Evolutionary conservation across 1,139 yeast species (phyloP).

Genomic region (Sugiyamaella sp.): DNA sequence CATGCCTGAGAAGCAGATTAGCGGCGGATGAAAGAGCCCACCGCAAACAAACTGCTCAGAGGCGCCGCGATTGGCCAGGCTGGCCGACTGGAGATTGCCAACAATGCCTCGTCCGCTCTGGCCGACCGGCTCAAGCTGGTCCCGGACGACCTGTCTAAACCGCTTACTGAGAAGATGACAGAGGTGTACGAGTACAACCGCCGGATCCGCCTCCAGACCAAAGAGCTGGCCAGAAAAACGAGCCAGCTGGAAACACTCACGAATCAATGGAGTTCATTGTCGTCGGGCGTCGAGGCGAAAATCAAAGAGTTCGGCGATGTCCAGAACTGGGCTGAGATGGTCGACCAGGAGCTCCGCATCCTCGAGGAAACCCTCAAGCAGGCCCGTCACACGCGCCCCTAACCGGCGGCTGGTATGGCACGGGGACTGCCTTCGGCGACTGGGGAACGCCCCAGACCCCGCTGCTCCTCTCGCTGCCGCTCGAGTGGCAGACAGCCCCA

Average conservation of each 20-base stretch:
- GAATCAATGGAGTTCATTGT: slow-evolving; percentile 30
- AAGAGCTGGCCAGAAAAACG: slow-evolving; percentile 29
- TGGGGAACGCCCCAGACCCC: too few species aligned
- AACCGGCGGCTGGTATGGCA: neutral
- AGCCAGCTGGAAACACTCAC: slow-evolving; percentile 27
- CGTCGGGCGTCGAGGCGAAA: slow-evolving; percentile 28
- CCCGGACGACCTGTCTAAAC: slow-evolving; percentile 34
- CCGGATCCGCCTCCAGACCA: slow-evolving; percentile 33
- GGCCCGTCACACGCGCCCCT: neutral
- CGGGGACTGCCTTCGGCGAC: neutral
- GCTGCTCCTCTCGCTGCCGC: too few species aligned
- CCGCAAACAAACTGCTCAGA: slow-evolving; percentile 35
- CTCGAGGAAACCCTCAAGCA: slow-evolving; percentile 45
- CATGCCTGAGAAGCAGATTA: too few species aligned
- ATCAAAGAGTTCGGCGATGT: slow-evolving; percentile 44
- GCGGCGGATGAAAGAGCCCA: slow-evolving; percentile 33
- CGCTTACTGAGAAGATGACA: slow-evolving; percentile 34
- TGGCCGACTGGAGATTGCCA: slow-evolving; percentile 35
- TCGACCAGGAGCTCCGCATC: slow-evolving; percentile 54
- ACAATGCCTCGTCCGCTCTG: slow-evolving; percentile 26
- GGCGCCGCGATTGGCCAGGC: slow-evolving; percentile 41
- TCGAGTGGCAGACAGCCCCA: too few species aligned
- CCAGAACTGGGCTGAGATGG: slow-evolving; percentile 51
- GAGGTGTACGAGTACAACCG: slow-evolving; percentile 35
- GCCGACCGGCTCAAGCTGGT: slow-evolving; percentile 27